Percentiles rank a stretch among this genome's conserved stretches.
Conservation (phyloP, 805 yeast genomes). For the Tetrapisispora taiwanensis region DNA sequence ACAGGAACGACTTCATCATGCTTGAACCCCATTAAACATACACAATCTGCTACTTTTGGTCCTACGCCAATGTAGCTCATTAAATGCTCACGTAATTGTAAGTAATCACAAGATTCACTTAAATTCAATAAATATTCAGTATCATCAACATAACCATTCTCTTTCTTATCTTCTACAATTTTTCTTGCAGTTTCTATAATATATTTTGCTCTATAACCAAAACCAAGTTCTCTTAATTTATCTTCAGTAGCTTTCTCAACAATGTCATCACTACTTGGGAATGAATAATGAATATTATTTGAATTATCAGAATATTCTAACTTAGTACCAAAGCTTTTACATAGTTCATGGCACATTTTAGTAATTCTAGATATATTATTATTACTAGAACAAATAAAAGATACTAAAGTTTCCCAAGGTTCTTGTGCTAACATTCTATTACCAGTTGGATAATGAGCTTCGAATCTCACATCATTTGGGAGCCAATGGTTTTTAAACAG, state of each 20-base stretch:
- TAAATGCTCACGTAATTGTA: constrained; percentile 31
- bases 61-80: constrained; percentile 80
- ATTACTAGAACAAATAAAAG: constrained; percentile 92
- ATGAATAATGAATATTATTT: constrained; percentile 54
- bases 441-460: constrained; percentile 39
- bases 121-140: constrained; percentile 31
- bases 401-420: constrained; percentile 90
- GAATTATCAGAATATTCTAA: constrained; percentile 30
- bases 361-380: constrained; percentile 90
- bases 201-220: constrained; percentile 90
- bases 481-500: constrained; percentile 55
- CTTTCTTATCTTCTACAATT: constrained; percentile 32
- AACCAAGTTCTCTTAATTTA: constrained; percentile 38
- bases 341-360: constrained; percentile 77
- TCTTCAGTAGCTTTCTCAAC: constrained; percentile 35
- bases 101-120: constrained; percentile 34
- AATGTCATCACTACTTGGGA: constrained; percentile 58
- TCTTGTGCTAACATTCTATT: constrained; percentile 83
- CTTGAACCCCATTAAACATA: constrained; percentile 59
- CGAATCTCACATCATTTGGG: constrained; percentile 41
- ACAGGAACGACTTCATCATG: constrained; percentile 84
- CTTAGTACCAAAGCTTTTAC: constrained; percentile 57
- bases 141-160: constrained; percentile 11
- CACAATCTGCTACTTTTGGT: constrained; percentile 96
- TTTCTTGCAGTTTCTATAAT: constrained; percentile 65